Base-by-base conservation (phyloP, 805 yeast species). In the Lachancea thermotolerans region DNA sequence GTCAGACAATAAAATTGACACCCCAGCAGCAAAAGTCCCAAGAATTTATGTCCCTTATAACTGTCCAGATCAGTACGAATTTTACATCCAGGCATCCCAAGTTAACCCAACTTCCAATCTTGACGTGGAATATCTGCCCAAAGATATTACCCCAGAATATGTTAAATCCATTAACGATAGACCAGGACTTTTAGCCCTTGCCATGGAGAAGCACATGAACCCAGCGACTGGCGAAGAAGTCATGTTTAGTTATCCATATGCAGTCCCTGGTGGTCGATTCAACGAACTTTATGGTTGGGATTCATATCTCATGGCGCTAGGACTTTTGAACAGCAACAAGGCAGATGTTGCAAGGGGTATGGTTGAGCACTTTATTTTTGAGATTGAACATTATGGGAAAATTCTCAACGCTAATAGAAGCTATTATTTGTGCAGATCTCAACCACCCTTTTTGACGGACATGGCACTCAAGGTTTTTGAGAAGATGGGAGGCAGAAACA, bases 241-340 rank as follows among this genome's bases (percentile, higher is more conserved):
- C 11, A 55, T 83, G 39, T 70, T 75, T 34, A 87, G 89, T 16
- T 80, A 75, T 57, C 96, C 95, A 0, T 91, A 91, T 64, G 85
- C 87, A 14, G 98, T 91, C 18, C 99, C 99, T 1, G 99, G 99
- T 14, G 98, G 99, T 17, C 72, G 99, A 51, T 91, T 91, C 67
- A 93, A 93, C 67, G 99, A 91, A 67, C 75, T 89, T 47, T 91
- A 93, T 59, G 99, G 98, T 12, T 91, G 99, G 99, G 99, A 91
- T 64, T 88, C 96, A 2, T 91, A 93, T 60, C 85, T 93, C 83
- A 89, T 83, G 60, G 78, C 93, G 0, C 65, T 89, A 18, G 99
- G 98, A 1, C 71, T 93, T 35, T 62, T 93, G 21, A 74, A 77
- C 25, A 84, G 85, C 57, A 77, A 74, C 35, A 73, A 79, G 41